A percentile compares a stretch with the other conserved stretches of the same genome.
Conservation (phyloP, 306 rosid genomes). For the Canavalia gladiata region DNA sequence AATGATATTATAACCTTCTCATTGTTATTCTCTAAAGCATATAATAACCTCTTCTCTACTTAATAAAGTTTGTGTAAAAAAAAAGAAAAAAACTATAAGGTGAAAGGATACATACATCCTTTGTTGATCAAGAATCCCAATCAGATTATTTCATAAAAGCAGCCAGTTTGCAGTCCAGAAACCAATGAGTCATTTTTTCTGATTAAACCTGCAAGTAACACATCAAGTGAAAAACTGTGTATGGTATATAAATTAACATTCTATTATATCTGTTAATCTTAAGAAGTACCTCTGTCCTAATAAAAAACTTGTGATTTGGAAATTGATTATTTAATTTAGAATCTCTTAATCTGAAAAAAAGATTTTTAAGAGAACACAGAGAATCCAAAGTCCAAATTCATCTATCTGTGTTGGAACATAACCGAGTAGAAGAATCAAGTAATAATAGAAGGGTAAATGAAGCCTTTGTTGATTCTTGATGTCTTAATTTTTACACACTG, state of each 20-base stretch:
- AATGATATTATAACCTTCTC: slow-evolving; percentile 8
- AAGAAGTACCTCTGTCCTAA: slow-evolving; percentile 10
- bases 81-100: background rate
- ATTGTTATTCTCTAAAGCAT: background rate
- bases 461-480: slow-evolving; percentile 29
- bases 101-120: slow-evolving; percentile 2
- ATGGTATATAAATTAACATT: background rate
- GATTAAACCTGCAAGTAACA: background rate
- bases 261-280: slow-evolving; percentile 4
- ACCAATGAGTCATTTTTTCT: slow-evolving; percentile 5
- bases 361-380: slow-evolving; percentile 5
- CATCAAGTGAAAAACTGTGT: background rate
- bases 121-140: slow-evolving; percentile 3
- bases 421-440: slow-evolving; percentile 30
- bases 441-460: slow-evolving; percentile 26
- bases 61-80: background rate
- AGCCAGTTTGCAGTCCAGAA: slow-evolving; percentile 3
- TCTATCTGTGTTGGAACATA: slow-evolving; percentile 29
- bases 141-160: background rate
- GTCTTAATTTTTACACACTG: slow-evolving; percentile 27
- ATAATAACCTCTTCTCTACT: background rate
- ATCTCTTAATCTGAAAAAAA: slow-evolving; percentile 8
- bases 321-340: slow-evolving; percentile 12
- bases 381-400: slow-evolving; percentile 28
- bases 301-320: slow-evolving; percentile 10